Base-by-base conservation (phyloP, 352 stramenopile genomes). In the Phytophthora europaea region DNA sequence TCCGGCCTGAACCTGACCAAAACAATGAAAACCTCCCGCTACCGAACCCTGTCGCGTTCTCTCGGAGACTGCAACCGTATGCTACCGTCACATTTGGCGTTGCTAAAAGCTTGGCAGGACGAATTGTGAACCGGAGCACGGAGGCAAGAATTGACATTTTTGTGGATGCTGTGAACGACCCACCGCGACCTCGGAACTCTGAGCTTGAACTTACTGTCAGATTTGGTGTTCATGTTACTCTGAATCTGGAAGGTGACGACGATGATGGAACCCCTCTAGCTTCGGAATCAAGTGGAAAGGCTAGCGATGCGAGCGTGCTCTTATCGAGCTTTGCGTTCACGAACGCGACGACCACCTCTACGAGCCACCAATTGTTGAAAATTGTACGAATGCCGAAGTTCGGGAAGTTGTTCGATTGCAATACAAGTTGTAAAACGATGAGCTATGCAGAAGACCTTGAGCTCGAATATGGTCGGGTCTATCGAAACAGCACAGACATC, bases 381-480 rank as follows among this genome's bases (percentile, higher is more conserved):
- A 78, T 94, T 47, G 38, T 76, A 3, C 63, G 75, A n/a, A 70
- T 91, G 20, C 85, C 85, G 2, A 70, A 54, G 12, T 89, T 81
- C 58, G 87, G 87, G 6, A 84, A 69, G 38, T 36, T 94, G 12
- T 94, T 88, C 23, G 85, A 94, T 40, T 79, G 75, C 51, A 85
- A 79, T 45, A 61, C 72, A 61, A 67, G 38, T 51, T 81, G 66
- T 62, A n/a, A 22, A 6, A 22, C 34, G 13, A 43, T 70, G 61
- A 8, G 4, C 2, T 50, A 47, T n/a, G 7, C 47, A 55, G 22
- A 22, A 59, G 38, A 45, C 5, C 54, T 18, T 66, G 47, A 23
- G 33, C 20, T 71, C 10, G 28, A 70, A 31, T 50, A 50, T 3
- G 33, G 22, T 63, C 71, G 57, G 47, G 47, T 81, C n/a, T 65